A percentile compares a stretch with the other conserved stretches of the same genome.
phyloP scores from a whole-genome alignment of 345 rosid species.

The Physaria fendleri region DNA sequence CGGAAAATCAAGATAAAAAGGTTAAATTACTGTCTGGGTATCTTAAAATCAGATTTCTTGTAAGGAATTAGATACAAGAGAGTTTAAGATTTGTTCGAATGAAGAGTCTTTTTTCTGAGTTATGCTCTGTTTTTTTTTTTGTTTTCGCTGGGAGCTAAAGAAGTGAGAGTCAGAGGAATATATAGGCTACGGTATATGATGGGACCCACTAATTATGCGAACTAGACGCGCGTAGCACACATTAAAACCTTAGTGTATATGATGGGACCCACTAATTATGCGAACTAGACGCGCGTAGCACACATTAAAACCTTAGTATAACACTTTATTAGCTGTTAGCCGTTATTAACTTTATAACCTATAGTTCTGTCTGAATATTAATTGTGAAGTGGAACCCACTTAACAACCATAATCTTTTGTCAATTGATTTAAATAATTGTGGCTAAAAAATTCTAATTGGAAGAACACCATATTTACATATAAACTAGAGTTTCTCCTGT shows the following conservation, averaged over 20 bases:
- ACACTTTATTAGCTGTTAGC: slow-evolving; percentile 8
- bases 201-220: slow-evolving; percentile 24
- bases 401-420: no score
- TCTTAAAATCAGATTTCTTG: neutral
- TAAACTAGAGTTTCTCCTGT: no score
- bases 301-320: no score
- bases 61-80: neutral
- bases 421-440: no score
- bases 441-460: no score
- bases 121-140: slow-evolving; percentile 15
- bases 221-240: slow-evolving; percentile 17
- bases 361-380: neutral
- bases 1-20: neutral
- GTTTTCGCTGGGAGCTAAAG: slow-evolving; percentile 13
- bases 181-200: slow-evolving; percentile 7
- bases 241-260: no score
- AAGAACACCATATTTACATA: no score
- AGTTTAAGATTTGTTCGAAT: neutral
- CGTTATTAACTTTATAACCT: neutral
- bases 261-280: slow-evolving; percentile 15
- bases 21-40: neutral
- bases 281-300: slow-evolving; percentile 15
- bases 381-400: neutral
- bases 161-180: slow-evolving; percentile 3
- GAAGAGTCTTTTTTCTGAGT: neutral